Evolutionary conservation across 192 early-diverging fungal species (phyloP), one percentile per base, ranked within the genome.

Genomic region (Coemansia sp.): DNA sequence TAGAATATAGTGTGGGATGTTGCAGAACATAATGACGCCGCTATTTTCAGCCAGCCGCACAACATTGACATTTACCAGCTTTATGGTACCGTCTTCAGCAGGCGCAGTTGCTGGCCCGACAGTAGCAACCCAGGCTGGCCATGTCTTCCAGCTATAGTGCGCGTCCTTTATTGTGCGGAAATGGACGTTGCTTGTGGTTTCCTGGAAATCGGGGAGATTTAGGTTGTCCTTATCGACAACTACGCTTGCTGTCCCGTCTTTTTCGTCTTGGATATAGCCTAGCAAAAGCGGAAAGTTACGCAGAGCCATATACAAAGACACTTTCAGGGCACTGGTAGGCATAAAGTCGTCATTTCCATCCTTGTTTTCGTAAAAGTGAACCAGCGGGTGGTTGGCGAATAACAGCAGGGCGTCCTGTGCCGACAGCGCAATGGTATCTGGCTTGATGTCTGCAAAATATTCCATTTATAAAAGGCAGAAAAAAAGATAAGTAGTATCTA

Each of bases 321-420:
- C 38, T 14, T 46, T 50, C 21, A 78, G 35, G 13, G 35, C 46
- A 15, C 28, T 36, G 2, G 68, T 42, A 2, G 63, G 53, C 75
- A 78, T 78, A 33, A 78, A 78, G 1, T 54, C 33, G 13, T 10
- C 3, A 9, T 15, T n/a, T 2, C 12, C 7, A 6, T 43, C 16
- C 23, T 13, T 55, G 46, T 70, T 78, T 46, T 59, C 63, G n/a
- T 50, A 78, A 30, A 78, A 78, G 50, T 70, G 63, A 3, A 78
- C 61, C 2, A 68, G 44, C 5, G 74, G 74, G 40, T 70, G 68
- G 64, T 78, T 78, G 18, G 48, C 53, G 30, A 67, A 45, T 21
- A 59, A 70, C 8, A 68, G 48, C 38, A 74, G 41, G 5, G 60
- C 61, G 40, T 74, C 71, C 20, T 60, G 61, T 6, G 63, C 55